Base-by-base conservation (phyloP, 306 rosid genomes). In the Prunus mira region DNA sequence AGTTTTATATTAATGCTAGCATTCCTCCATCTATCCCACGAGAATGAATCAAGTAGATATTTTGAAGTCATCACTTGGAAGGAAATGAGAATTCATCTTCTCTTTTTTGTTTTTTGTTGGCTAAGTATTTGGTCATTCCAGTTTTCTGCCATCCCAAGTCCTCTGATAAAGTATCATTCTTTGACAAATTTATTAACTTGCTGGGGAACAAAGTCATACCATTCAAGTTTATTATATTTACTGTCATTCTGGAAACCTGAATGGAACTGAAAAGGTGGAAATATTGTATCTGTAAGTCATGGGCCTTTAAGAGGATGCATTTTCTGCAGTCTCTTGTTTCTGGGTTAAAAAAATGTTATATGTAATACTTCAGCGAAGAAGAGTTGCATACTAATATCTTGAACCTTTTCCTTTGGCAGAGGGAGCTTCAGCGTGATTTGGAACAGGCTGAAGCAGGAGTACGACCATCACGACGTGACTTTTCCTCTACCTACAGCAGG, bases 361-460 rank as follows among this genome's bases (percentile, higher is more conserved):
- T 47, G 52, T 47, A 14, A 11, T 70, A 34, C 52, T 72, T 34
- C 1, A 41, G 76, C 15, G 3, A 54, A 11, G 27, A 54, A 15
- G 56, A 12, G 19, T 51, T 18, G 13, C 8, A 12, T 41, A 9
- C 17, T 72, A 20, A 34, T 64, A 45, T 47, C 63, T 73, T 2
- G 3, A 52, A 22, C 41, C 66, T 55, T 72, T 13, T 20, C 67
- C 30, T 67, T 18, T 70, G n/a, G 52, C 77, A 93, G 98, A 89
- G 96, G 82, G 98, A 93, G 76, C 93, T 91, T 79, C 96, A 91
- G 89, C 91, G 93, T 69, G 98, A 93, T 74, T 74, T 89, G 80
- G 98, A 93, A 87, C 97, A 88, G 87, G 97, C 89, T 24, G 98
- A 93, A 86, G 88, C 96, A 65, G 97, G 98, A 79, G 67, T 88